Evolutionary conservation across 768 basidiomycete species (phyloP).

Genomic region (Lactarius hatsudake): DNA sequence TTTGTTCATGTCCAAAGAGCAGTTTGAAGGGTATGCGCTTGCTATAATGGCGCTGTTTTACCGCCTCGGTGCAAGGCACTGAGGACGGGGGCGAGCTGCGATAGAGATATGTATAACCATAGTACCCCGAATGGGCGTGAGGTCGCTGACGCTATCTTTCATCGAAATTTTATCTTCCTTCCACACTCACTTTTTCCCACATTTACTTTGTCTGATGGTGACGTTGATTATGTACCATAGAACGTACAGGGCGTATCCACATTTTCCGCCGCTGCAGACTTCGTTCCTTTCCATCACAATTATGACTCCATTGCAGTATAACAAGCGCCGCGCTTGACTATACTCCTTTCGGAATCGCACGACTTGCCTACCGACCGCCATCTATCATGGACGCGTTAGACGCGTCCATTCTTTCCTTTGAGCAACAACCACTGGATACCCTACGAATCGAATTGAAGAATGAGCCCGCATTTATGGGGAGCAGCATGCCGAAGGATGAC

Average conservation of each 20-base stretch:
- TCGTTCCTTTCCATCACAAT: neutral
- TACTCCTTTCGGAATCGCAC: neutral
- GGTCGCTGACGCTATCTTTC: too few species aligned
- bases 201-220: neutral
- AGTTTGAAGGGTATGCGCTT: constrained; percentile 88
- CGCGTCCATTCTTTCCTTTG: constrained; percentile 11
- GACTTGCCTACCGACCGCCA: constrained; percentile 4
- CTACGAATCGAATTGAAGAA: constrained; percentile 16
- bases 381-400: constrained; percentile 20
- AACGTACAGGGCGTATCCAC: neutral
- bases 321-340: neutral
- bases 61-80: constrained; percentile 1
- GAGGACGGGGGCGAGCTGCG: neutral
- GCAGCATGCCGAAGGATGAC: constrained; percentile 22
- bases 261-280: neutral
- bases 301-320: neutral
- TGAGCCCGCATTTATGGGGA: constrained; percentile 6
- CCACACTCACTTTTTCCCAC: too few species aligned
- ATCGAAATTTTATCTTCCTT: too few species aligned
- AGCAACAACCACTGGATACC: constrained; percentile 19
- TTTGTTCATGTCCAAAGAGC: constrained; percentile 95
- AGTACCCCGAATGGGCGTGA: neutral
- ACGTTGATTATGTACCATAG: neutral
- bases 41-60: constrained; percentile 55
- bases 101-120: neutral